A percentile compares a stretch with the other conserved stretches of the same genome.
Conservation (phyloP, 805 yeast genomes). For the Wickerhamiella nectarea region DNA sequence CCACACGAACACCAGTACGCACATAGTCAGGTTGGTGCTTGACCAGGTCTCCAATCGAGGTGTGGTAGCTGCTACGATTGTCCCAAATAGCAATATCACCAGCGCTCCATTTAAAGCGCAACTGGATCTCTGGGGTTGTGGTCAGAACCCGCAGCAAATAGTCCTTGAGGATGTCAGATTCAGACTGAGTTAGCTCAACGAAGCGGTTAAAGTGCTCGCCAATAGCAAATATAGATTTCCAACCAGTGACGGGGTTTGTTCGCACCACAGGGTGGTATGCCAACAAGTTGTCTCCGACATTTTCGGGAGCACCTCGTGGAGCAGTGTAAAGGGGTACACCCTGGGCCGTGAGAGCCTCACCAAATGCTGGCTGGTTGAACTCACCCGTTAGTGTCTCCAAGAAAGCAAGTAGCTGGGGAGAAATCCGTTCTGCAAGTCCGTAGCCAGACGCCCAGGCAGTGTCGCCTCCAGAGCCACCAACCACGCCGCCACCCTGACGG, state of each 20-base stretch:
- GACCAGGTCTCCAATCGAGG: slow-evolving; percentile 34
- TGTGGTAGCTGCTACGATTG: slow-evolving; percentile 41
- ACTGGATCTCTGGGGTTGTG: slow-evolving; percentile 40
- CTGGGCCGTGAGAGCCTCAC: not conserved
- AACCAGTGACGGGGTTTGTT: slow-evolving; percentile 53
- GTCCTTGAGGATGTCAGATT: slow-evolving; percentile 35
- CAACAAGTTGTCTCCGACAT: slow-evolving; percentile 40
- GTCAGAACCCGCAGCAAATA: slow-evolving; percentile 36
- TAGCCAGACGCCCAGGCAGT: slow-evolving; percentile 41
- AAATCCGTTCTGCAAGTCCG: slow-evolving; percentile 40
- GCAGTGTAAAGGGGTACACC: slow-evolving; percentile 14
- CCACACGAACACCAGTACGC: slow-evolving; percentile 22
- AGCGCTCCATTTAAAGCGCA: slow-evolving; percentile 39
- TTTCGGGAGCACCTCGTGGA: slow-evolving; percentile 22
- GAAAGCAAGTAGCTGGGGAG: slow-evolving; percentile 35
- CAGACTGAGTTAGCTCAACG: slow-evolving; percentile 34
- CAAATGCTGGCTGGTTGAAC: slow-evolving; percentile 2
- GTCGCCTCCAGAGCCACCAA: slow-evolving; percentile 31
- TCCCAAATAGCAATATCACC: slow-evolving; percentile 50
- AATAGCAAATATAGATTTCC: slow-evolving; percentile 45
- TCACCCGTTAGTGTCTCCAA: slow-evolving; percentile 29
- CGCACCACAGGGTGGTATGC: slow-evolving; percentile 47
- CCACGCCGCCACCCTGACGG: not conserved
- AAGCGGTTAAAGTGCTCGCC: slow-evolving; percentile 27
- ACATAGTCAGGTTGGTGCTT: slow-evolving; percentile 12